Evolutionary conservation across 2,329 filamentous ascomycete species (phyloP), one percentile per base, ranked within the genome.

Genomic region (Metarhizium album): DNA sequence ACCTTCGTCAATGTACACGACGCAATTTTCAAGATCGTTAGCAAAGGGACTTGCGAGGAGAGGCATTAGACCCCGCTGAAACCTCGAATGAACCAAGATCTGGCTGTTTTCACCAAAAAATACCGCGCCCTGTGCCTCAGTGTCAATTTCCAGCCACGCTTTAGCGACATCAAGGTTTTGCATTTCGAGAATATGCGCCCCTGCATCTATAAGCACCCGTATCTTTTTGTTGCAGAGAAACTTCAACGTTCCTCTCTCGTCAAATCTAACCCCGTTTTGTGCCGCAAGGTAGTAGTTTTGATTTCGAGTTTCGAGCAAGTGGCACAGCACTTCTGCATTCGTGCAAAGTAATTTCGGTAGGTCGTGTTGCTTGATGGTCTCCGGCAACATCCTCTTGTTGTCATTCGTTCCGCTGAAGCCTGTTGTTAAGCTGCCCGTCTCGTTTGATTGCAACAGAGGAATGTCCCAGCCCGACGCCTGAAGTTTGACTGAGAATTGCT

Each of bases 391-490:
- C 0, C 64, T 67, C 37, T 74, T 70, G 20, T 77, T 80, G 58
- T 88, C 84, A 43, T 86, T 87, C 0, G 85, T 88, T 0, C 84
- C 84, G 7, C 80, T 84, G 60, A 90, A 89, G 0, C 84, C 84
- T 0, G 83, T 86, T 0, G 82, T 84, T 1, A 45, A 7, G 40
- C 31, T 31, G 3, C 4, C 27, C 27, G 27, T 29, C 27, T 9
- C 27, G 27, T 29, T 9, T 29, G 27, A 29, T 14, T 22, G 8
- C n/a, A 49, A 4, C 8, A 45, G 11, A 14, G 48, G 31, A n/a
- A 49, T 45, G 55, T 87, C 81, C 83, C 83, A 87, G 0, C 80
- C 82, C 0, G 82, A 86, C 0, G 78, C 71, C 0, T 76, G 79
- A 0, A 87, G 62, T 52, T 86, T 86, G 6, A 70, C 52, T 0